Evolutionary conservation across 1,139 yeast species (phyloP), one percentile per base, ranked within the genome.

Genomic region (Saccharomyces hybrid): DNA sequence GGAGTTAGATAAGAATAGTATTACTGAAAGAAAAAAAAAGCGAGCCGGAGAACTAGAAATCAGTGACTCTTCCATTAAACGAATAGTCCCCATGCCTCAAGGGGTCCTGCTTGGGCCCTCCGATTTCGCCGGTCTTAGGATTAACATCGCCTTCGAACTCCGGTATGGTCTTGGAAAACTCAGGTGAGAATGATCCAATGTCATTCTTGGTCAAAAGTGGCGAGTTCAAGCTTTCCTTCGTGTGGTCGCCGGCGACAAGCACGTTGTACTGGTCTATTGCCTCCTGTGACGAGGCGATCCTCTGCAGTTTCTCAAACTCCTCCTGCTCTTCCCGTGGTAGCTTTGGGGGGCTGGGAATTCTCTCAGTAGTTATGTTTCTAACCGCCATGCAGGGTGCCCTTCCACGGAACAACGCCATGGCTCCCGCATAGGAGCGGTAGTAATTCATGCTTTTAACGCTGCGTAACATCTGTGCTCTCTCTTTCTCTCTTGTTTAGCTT

Each of bases 81-180:
- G 96, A 84, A 82, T 96, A 95, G 64, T 95, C 99, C 47, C 91
- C 93, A 66, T 89, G 96, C 63, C 84, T 82, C 61, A 89, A 76
- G 0, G 99, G 99, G 65, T 95, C 98, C 70, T 93, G 98, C 66
- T 95, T 95, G n/a, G 99, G 99, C 0, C 99, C 99, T 46, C 96
- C 96, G 31, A 85, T 76, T 71, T 95, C 99, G 1, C 99, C 99
- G 0, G 98, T 91, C 56, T 77, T 78, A 0, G 99, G 99, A 66
- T 93, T 93, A 38, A 79, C 83, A 57, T 91, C 93, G 1, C 99
- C 99, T 71, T 91, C 97, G 66, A 93, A 93, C 64, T 95, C 99
- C 0, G 96, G 96, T 54, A 89, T 84, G 4, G 90, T 85, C 69
- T 85, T 83, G 68, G 84, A 78, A 61, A 77, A 82, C 57, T 83